Base-by-base conservation (phyloP, 441 rosid genomes). In the Arabidopsis lyrata region DNA sequence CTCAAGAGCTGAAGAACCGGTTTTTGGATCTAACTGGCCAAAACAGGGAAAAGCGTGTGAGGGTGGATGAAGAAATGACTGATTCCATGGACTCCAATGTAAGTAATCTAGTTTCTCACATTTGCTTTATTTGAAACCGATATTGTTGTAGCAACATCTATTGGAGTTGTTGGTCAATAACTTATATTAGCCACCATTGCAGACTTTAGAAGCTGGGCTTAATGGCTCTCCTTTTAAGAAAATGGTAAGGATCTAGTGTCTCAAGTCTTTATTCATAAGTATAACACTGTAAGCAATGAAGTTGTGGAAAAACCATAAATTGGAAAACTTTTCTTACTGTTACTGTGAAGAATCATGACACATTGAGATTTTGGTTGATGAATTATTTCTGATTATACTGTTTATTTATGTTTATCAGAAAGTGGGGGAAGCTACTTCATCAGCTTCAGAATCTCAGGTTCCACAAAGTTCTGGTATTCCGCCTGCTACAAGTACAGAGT, bases 31-130 rank as follows among this genome's bases (percentile, higher is more conserved):
- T 42, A 72, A 78, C 77, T 39, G 75, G 85, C 24, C 85, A 74
- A 49, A 88, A 81, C 18, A 76, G 94, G 74, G 97, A 90, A 68
- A 95, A 95, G 84, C 95, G 98, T 22, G 77, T 31, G 34, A 87
- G 99, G 78, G 73, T 67, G 61, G 91, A 87, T 54, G 83, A 81
- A 72, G 94, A 92, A 66, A 81, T 78, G 79, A 63, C 75, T 44
- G 85, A 84, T 70, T 73, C 76, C 74, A 69, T 85, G 78, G 92
- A 81, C 35, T 38, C 79, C 38, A 77, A 66, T n/a, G 82, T 82
- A 80, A 39, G 73, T 61, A 68, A 64, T 5, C 57, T 15, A 48
- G 18, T 41, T 67, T 59, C 47, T 47, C 6, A 10, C 29, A 0
- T 54, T 47, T 16, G 10, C 58, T 32, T 27, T 31, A 16, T 49